phyloP scores from a whole-genome alignment of 805 yeast genomes.

The Candida dajiaensis region DNA sequence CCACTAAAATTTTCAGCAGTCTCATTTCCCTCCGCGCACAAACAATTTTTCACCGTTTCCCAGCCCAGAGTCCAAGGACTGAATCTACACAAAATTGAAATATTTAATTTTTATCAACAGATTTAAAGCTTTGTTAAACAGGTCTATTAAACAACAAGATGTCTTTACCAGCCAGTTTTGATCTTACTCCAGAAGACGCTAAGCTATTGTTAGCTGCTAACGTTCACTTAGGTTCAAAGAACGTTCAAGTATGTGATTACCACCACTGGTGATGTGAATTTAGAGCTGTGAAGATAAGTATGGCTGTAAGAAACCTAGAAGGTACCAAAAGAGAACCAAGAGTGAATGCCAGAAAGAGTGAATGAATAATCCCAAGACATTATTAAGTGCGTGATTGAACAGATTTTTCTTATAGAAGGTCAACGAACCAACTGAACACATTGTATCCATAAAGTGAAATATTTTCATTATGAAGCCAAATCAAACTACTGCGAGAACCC shows the following conservation, averaged over 20 bases:
- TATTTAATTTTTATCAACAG: constrained; percentile 15
- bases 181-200: constrained; percentile 96
- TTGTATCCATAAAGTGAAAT: neutral
- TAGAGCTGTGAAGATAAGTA: neutral
- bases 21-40: constrained; percentile 3
- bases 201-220: constrained; percentile 99
- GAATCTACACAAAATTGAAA: constrained; percentile 14
- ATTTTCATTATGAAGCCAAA: neutral
- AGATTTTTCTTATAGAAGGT: neutral
- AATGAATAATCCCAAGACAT: neutral
- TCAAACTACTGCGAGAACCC: neutral
- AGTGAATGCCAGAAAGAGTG: too few relatives aligned
- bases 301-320: neutral
- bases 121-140: constrained; percentile 1
- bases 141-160: constrained; percentile 31
- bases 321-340: neutral
- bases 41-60: constrained; percentile 11
- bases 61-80: neutral
- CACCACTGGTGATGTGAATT: neutral
- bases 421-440: neutral
- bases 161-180: constrained; percentile 86
- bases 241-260: constrained; percentile 82
- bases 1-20: neutral
- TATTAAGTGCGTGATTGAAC: too few relatives aligned
- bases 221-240: constrained; percentile 99